Base-by-base conservation (phyloP, 1,284 basidiomycete species). In the Marasmius tenuissimus region DNA sequence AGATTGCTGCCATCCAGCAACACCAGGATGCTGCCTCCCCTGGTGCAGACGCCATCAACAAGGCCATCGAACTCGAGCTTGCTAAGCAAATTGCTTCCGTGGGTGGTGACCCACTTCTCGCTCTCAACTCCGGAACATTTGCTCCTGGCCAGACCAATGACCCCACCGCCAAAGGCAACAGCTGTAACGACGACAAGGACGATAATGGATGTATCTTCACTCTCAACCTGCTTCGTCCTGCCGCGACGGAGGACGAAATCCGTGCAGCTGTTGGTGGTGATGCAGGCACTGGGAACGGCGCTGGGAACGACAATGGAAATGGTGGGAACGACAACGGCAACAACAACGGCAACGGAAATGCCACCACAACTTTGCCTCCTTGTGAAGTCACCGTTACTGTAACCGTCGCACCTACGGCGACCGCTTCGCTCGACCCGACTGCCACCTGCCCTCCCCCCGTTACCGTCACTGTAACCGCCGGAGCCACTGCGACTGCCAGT, bases 1-100 rank as follows among this genome's bases (percentile, higher is more conserved):
- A 89, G 72, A 84, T 91, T 66, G 85, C 85, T 37, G 88, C 86
- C 37, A 78, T 89, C 62, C 74, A 79, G 45, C 88, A 89, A 71
- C 87, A 89, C 71, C 85, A 88, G 81, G 87, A 90, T 66, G 85
- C 88, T 48, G 88, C 87, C 11, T 86, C 86, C 1, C 53, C 72
- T 18, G 78, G 78, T 65, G 87, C 87, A 9, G 83, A 84, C 14
- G 78, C 81, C 1, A 75, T 78, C 27, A 89, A 89, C 80, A 89
- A 89, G 72, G 83, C 79, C 12, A 83, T 88, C 62, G 75, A 73
- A 7, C 81, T 88, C 58, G 82, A 81, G 65, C 81, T 88, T 54
- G 86, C 86, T 27, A 79, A 80, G 72, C 85, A 88, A 70, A 88
- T 88, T 62, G 80, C 82, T 7, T 67, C 78, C n/a, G 75, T 89